These are phyloP conservation scores for Melaleuca quinquenervia DNA, from an alignment of 345 rosid genomes.

Conservation along the genomic window DNA sequence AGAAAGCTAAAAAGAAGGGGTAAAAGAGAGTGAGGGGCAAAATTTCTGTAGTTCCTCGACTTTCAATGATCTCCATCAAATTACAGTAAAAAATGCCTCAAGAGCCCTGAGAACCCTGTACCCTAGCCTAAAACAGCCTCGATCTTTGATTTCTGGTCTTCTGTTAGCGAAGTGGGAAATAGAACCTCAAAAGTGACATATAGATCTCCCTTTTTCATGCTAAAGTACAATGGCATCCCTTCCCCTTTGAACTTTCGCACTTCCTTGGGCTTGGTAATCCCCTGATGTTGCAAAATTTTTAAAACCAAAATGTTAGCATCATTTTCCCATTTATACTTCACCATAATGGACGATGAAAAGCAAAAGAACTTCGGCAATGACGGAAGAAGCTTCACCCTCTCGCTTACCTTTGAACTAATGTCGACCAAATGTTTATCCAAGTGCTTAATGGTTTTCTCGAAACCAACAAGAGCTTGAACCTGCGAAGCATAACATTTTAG, in stretches of 20 bases:
- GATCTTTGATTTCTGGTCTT: conserved; percentile 78
- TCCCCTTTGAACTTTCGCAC: conserved; percentile 86
- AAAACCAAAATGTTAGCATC: neutral
- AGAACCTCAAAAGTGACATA: conserved; percentile 83
- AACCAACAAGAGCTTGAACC: conserved; percentile 98
- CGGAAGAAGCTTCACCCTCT: neutral
- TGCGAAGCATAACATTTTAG: conserved; percentile 1
- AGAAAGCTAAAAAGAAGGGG: neutral
- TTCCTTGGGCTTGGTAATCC: conserved; percentile 87
- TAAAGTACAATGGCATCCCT: conserved; percentile 91
- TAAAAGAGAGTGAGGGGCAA: neutral
- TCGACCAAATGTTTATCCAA: conserved; percentile 94
- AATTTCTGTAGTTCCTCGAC: neutral
- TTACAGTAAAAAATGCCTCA: neutral
- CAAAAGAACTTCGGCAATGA: neutral
- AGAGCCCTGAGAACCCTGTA: neutral
- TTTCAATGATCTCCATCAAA: neutral
- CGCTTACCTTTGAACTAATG: conserved; percentile 68
- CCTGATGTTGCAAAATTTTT: conserved; percentile 29
- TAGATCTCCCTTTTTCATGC: conserved; percentile 83
- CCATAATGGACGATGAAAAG: neutral
- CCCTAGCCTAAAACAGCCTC: conserved; percentile 52
- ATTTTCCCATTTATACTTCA: neutral
- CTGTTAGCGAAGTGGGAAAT: conserved; percentile 71
- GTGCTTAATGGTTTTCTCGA: conserved; percentile 83